phyloP scores from a whole-genome alignment of 805 yeast species.

The Hermanozyma aechmeae region DNA sequence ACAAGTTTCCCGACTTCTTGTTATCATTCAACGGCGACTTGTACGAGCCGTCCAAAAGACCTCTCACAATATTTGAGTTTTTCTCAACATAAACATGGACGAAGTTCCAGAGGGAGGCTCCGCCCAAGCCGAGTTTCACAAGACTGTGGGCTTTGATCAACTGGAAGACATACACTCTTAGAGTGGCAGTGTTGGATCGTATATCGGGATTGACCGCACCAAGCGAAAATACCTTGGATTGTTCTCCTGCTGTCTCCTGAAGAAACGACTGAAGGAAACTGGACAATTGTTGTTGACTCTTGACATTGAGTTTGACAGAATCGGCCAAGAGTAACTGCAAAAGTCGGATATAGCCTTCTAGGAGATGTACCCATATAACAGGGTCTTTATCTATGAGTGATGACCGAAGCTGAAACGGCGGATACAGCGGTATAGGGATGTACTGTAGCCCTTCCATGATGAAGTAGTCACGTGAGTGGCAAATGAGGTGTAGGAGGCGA shows the following conservation, averaged over 20 bases:
- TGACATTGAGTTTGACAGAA: conserved; percentile 33
- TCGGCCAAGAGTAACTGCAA: conserved; percentile 39
- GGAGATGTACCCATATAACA: conserved; percentile 68
- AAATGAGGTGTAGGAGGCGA: no score
- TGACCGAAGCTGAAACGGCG: conserved; percentile 67
- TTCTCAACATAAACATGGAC: conserved; percentile 41
- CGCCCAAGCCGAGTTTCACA: conserved; percentile 46
- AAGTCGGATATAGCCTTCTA: conserved; percentile 52
- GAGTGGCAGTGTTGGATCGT: conserved; percentile 35
- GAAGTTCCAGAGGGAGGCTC: conserved; percentile 59
- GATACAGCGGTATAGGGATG: conserved; percentile 59
- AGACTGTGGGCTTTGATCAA: conserved; percentile 45
- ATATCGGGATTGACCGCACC: conserved; percentile 72
- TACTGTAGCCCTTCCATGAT: conserved; percentile 7
- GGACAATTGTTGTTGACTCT: conserved; percentile 50
- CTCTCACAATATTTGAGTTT: conserved; percentile 37
- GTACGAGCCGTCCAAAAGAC: conserved; percentile 45
- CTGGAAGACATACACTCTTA: conserved; percentile 43
- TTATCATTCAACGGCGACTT: conserved; percentile 40
- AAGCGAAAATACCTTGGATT: conserved; percentile 51
- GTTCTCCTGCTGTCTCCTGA: conserved; percentile 53
- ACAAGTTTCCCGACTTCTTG: conserved; percentile 40
- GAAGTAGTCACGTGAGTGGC: no score
- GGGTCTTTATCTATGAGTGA: conserved; percentile 78
- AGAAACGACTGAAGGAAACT: conserved; percentile 49